Evolutionary conservation across 495 filamentous ascomycete species (phyloP), one percentile per base, ranked within the genome.

Genomic region (Hypoxylon trugodes): DNA sequence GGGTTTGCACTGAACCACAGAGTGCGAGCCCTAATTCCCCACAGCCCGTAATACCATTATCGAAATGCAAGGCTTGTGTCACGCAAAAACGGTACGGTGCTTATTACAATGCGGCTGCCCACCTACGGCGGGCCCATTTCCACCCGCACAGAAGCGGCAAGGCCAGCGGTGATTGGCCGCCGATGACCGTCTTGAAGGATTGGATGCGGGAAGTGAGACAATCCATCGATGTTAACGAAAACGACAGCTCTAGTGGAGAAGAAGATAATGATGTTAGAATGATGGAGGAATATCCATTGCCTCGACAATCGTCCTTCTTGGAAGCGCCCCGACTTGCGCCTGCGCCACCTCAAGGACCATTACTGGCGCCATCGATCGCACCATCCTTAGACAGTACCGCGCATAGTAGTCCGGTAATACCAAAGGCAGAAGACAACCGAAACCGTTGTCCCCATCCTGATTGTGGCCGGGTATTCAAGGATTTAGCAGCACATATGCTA

Each of bases 91-190:
- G 95, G 70, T 98, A 98, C 66, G 90, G 90, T 0, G 92, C 90
- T n/a, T 96, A 98, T 73, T 97, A 98, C 68, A 98, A 98, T 64
- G 94, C 94, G 2, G 92, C 94, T 7, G 94, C 94, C 4, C 95
- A 98, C 74, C 81, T 98, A 7, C 86, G 93, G 26, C 84, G 95
- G 21, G 91, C 91, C 10, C 95, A 98, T 70, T 98, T 97, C 79
- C 78, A 82, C 35, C 79, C 92, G 65, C 81, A 86, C 48, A 84
- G 92, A 32, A 91, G 90, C 26, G 92, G 92, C 10, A 95, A 93
- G 69, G 91, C 90, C 1, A 92, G 92, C 45, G 93, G 93, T 0
- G 89, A 93, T 55, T 87, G 87, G 74, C 93, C 93, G 4, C 82
- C 90, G 2, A 97, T 97, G 90, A 84, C 89, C n/a, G 81, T 87